Conservation (phyloP, 2,329 filamentous ascomycete species). For the Exserohilum rostratum region DNA sequence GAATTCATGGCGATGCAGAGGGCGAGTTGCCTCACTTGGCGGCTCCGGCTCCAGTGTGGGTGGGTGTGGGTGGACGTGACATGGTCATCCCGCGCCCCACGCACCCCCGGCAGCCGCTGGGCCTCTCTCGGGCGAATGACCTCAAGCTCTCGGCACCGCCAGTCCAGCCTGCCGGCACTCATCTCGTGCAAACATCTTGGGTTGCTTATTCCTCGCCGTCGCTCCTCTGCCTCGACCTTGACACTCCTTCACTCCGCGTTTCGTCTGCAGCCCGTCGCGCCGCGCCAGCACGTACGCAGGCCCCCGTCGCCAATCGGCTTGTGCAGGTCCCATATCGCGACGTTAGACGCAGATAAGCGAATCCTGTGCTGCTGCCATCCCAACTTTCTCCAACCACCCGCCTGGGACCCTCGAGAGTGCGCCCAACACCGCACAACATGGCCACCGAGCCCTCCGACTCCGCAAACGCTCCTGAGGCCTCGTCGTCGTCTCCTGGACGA, state of each 20-base stretch:
- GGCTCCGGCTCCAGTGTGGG: too few relatives aligned
- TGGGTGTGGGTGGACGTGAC: constrained; percentile 21
- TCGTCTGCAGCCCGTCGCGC: too few relatives aligned
- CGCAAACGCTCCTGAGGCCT: constrained; percentile 38
- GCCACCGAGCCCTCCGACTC: constrained; percentile 26
- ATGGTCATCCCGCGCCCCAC: constrained; percentile 29
- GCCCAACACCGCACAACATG: constrained; percentile 22
- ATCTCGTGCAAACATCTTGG: background rate
- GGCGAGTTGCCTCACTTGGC: constrained; percentile 20
- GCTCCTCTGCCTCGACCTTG: constrained; percentile 5
- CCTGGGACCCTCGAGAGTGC: constrained; percentile 4
- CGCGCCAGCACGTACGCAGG: too few relatives aligned
- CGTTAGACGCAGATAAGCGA: constrained; percentile 33
- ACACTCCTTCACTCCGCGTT: background rate
- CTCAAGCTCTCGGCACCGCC: constrained; percentile 30
- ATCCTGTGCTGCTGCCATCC: constrained; percentile 7
- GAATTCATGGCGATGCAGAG: constrained; percentile 1
- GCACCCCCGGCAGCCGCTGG: constrained; percentile 6
- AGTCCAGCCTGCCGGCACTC: constrained; percentile 15
- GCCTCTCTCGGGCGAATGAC: constrained; percentile 34
- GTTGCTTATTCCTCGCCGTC: constrained; percentile 13
- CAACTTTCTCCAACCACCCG: background rate
- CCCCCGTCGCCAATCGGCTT: background rate
- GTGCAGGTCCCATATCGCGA: constrained; percentile 16
- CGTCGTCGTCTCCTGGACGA: constrained; percentile 34